Evolutionary conservation across 495 filamentous ascomycete species (phyloP), one percentile per base, ranked within the genome.

Genomic region (Neurospora sp.): DNA sequence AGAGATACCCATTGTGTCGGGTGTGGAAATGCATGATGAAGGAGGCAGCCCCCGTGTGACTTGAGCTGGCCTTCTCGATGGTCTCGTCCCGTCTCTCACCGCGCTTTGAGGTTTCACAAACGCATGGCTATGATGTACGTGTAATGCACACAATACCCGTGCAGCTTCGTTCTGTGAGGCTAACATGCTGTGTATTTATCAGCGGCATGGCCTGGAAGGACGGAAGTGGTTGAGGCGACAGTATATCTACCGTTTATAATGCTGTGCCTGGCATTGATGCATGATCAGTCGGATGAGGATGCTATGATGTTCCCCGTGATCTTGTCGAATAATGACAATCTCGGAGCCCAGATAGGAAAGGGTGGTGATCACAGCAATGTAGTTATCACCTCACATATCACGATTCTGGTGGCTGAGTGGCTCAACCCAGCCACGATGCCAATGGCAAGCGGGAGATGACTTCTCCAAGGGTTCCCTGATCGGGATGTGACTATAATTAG

Each of bases 31-130:
- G 53, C 22, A 65, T 65, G 53, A 14, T 65, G 53, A 65, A 35
- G 53, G 27, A 65, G 53, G 53, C 31, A 65, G 53, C 53, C 53
- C 20, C 53, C 53, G 53, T 65, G 53, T 65, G 27, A 65, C 53
- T 35, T 37, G 12, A 65, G 27, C 27, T 35, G 53, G 53, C 31
- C 53, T 65, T 65, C 27, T 65, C 53, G 53, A 65, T 35, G 53
- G 31, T 65, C 53, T 65, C 53, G 14, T 65, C 31, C 53, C 41
- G 35, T 35, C 31, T 14, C 68, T 77, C 75, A 77, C 75, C 75
- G 75, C 75, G 74, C 69, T 75, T 77, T 77, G 75, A 70, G n/a
- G 74, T 77, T 70, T 61, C 74, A 77, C 75, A 70, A 35, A 65
- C 53, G 53, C 53, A 65, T 65, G 53, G 53, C 53, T 65, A 27